Base-by-base conservation (phyloP, 352 stramenopile genomes). In the Globisporangium paroecandrum region DNA sequence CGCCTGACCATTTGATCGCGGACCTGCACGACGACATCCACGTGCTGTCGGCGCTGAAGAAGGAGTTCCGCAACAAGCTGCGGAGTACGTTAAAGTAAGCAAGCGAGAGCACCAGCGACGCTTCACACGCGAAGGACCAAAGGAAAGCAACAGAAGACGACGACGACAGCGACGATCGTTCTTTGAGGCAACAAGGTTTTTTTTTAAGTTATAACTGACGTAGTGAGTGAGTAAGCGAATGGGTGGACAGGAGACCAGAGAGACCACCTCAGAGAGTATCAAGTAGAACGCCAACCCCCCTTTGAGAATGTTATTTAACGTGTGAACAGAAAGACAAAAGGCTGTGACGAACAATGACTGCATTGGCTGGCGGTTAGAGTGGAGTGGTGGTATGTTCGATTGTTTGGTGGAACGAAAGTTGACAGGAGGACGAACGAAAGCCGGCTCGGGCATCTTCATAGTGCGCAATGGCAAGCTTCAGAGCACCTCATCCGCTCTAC, bases 1-100 rank as follows among this genome's bases (percentile, higher is more conserved):
- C 83, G 7, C 85, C 85, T 0, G 85, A 91, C 60, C 83, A 91
- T 51, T 58, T 93, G 43, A 87, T 93, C 53, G 80, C 83, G 1
- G 85, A 93, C 64, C 71, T 93, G 62, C 83, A 91, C 59, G 82
- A 91, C 57, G 85, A 91, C 59, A 93, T 93, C 59, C 85, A 93
- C 70, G 83, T 93, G 62, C 69, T 93, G 38, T 91, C 85, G 29
- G 78, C 85, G 22, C 71, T 93, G 9, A 93, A 93, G 72, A 87
- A 88, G 62, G 81, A 93, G 41, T 91, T 90, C 47, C 83, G 83
- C 41, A 90, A 89, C 74, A 91, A 93, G 66, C 65, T 93, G 24
- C 80, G 81, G 3, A 73, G 70, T 34, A 87, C 82, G 57, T 78
- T 91, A 15, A 75, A 79, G 70, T 93, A 68, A 77, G 36, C 49